Base-by-base conservation (phyloP, 177 flowering plant genomes). In the Vitis hybrid region DNA sequence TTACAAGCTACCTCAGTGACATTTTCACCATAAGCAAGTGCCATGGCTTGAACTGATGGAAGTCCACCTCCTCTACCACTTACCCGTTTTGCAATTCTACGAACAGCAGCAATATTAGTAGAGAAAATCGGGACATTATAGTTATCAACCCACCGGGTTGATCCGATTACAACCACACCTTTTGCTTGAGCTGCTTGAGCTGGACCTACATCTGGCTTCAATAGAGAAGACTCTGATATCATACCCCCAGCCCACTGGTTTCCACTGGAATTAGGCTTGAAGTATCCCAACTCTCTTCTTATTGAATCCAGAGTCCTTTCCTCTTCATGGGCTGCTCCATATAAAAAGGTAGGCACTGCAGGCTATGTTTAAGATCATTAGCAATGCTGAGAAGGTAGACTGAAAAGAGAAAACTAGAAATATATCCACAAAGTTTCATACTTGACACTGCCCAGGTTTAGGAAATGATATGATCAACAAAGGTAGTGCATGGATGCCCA, bases 21-120 rank as follows among this genome's bases (percentile, higher is more conserved):
- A 63, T 78, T 81, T 18, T 85, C 82, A 30, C 86, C 94, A 70
- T 92, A 94, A 64, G 80, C 81, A 58, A 92, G 94, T 50, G 94
- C 97, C 91, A 94, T 89, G 46, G 97, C 91, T 78, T 94, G 97
- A 14, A 94, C 95, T 1, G 89, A 81, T 17, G 84, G 77, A 70
- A 92, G 89, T 52, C 97, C 98, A 24, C 98, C 98, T 59, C 97
- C 95, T 75, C 97, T 79, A 2, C 74, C 91, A 56, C 97, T 92
- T 12, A 91, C 86, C 40, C 68, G 80, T 73, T 80, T 85, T 24
- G 99, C 91, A 64, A 91, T 81, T 77, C 79, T 86, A 17, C 88
- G 88, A 64, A 81, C 85, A 72, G 81, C 78, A 15, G 75, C 72
- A 49, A 94, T 72, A 75, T 94, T 87, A 15, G 75, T 71, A 7